phyloP scores from a whole-genome alignment of 306 rosid genomes.

The Cucumis melo region DNA sequence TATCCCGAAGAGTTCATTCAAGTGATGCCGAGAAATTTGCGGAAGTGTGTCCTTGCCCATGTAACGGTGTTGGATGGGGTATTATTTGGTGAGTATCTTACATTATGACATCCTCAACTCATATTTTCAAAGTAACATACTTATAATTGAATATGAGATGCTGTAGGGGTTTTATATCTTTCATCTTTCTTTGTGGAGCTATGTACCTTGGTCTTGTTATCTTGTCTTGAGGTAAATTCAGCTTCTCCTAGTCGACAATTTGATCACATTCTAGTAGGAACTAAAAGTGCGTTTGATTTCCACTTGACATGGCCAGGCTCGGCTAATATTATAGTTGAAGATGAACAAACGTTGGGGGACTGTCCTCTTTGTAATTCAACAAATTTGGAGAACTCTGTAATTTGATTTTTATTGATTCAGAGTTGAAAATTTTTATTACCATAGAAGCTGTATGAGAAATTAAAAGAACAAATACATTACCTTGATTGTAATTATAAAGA shows the following conservation, averaged over 20 bases:
- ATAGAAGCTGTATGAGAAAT: background rate
- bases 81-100: constrained; percentile 62
- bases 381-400: background rate
- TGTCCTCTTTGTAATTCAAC: background rate
- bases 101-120: background rate
- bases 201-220: constrained; percentile 44
- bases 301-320: background rate
- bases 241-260: background rate
- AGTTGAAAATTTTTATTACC: background rate
- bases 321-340: background rate
- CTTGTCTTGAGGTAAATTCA: constrained; percentile 35
- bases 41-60: constrained; percentile 86
- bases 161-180: constrained; percentile 39
- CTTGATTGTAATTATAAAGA: background rate
- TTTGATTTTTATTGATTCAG: background rate
- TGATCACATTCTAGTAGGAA: background rate
- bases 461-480: no score
- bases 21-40: constrained; percentile 98
- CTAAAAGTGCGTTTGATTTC: no score
- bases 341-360: background rate
- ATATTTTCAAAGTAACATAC: background rate
- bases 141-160: background rate
- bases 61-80: constrained; percentile 90
- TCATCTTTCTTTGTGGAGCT: constrained; percentile 23
- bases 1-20: constrained; percentile 83